phyloP scores from a whole-genome alignment of 305 asterid genomes.

The Fraxinus latifolia region DNA sequence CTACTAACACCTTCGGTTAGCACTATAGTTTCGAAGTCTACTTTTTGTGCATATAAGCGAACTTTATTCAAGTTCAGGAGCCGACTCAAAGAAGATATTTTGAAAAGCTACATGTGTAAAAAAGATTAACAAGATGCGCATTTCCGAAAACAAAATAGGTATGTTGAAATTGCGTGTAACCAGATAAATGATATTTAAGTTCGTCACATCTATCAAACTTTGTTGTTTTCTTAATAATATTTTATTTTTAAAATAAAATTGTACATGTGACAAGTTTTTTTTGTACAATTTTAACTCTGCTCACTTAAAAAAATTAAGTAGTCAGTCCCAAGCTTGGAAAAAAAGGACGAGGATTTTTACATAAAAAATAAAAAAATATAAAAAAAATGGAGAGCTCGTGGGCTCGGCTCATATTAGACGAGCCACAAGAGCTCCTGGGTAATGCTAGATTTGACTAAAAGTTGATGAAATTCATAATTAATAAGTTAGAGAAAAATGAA shows the following conservation, averaged over 20 bases:
- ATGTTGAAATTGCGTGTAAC: background rate
- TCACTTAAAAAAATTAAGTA: background rate
- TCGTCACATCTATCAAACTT: background rate
- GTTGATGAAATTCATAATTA: background rate
- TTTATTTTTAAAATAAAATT: too few species aligned
- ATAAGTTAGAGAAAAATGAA: background rate
- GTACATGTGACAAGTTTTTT: too few species aligned
- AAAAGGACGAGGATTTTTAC: background rate
- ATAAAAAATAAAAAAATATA: too few species aligned
- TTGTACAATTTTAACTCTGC: too few species aligned
- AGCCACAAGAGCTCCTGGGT: background rate
- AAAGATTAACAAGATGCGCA: background rate
- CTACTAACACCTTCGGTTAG: too few species aligned
- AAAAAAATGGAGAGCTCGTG: background rate
- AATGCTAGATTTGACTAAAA: too few species aligned
- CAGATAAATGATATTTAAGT: too few species aligned
- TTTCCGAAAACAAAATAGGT: background rate
- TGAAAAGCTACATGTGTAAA: background rate
- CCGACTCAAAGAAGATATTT: too few species aligned
- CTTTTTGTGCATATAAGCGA: too few species aligned
- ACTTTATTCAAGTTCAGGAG: background rate
- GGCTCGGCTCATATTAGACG: background rate
- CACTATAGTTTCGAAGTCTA: too few species aligned
- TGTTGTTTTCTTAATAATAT: background rate
- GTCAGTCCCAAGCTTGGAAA: background rate